phyloP scores from a whole-genome alignment of 2,329 filamentous ascomycete species.

The Dactylellina sp. region DNA sequence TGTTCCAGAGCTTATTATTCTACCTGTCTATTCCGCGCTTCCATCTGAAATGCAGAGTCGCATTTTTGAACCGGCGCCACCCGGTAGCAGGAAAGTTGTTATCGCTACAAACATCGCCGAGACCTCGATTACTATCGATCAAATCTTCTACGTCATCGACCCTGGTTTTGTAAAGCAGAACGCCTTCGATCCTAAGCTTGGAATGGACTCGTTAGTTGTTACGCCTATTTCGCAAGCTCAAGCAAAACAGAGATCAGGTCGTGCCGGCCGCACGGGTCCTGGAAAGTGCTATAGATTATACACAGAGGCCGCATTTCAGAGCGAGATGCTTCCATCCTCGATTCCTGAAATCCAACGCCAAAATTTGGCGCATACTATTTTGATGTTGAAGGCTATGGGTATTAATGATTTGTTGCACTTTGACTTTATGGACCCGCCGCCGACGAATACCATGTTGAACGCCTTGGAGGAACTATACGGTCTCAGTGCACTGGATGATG shows the following conservation, averaged over 20 bases:
- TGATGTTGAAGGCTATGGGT: slow-evolving; percentile 99
- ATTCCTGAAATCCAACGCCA: slow-evolving; percentile 97
- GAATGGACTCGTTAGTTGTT: slow-evolving; percentile 96
- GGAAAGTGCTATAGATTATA: slow-evolving; percentile 97
- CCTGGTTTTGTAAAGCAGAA: slow-evolving; percentile 98
- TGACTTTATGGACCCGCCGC: slow-evolving; percentile 98
- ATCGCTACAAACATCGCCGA: slow-evolving; percentile 99
- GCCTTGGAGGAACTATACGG: slow-evolving; percentile 95
- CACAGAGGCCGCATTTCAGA: slow-evolving; percentile 93
- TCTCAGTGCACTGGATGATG: slow-evolving; percentile 89
- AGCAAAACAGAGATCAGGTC: slow-evolving; percentile 90
- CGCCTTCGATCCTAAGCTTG: slow-evolving; percentile 94
- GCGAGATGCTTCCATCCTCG: slow-evolving; percentile 94
- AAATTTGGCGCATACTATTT: slow-evolving; percentile 89
- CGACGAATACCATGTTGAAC: slow-evolving; percentile 96
- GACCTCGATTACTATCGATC: slow-evolving; percentile 96
- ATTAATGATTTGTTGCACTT: slow-evolving; percentile 98
- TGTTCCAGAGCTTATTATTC: slow-evolving; percentile 89
- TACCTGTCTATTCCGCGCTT: slow-evolving; percentile 95
- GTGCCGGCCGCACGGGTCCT: slow-evolving; percentile 92
- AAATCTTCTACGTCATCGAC: slow-evolving; percentile 97
- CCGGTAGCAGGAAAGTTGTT: slow-evolving; percentile 89
- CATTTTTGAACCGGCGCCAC: slow-evolving; percentile 93
- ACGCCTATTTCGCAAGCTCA: slow-evolving; percentile 97
- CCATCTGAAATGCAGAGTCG: slow-evolving; percentile 92